Evolutionary conservation across 2,329 filamentous ascomycete species (phyloP).

Genomic region (Chalaropsis thielavioides): DNA sequence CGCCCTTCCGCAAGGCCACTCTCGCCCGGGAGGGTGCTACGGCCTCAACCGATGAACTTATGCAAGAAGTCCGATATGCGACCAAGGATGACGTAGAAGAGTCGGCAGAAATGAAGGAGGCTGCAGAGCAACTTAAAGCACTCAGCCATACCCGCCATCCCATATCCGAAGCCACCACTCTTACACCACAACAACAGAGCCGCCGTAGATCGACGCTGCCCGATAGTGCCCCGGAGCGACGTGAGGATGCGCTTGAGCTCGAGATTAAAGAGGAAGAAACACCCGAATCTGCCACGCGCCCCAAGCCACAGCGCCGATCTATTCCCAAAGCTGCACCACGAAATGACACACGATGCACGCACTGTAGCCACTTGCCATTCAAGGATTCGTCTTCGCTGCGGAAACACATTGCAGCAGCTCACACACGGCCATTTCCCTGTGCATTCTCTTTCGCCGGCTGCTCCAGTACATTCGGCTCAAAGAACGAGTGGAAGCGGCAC

Average conservation of each 20-base stretch:
- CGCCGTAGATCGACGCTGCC: conserved; percentile 25
- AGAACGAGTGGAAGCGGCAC: conserved; percentile 97
- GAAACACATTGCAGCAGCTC: conserved; percentile 53
- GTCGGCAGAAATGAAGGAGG: conserved; percentile 55
- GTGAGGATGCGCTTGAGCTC: conserved; percentile 26
- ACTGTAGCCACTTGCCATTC: conserved; percentile 50
- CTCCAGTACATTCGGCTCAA: conserved; percentile 68
- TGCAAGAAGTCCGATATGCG: conserved; percentile 14
- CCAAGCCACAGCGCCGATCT: conserved; percentile 31
- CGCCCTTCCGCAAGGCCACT: conserved; percentile 2
- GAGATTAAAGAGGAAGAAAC: conserved; percentile 24
- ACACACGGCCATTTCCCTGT: conserved; percentile 66
- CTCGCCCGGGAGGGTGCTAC: conserved; percentile 6
- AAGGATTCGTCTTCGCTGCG: conserved; percentile 51
- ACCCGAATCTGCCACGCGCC: conserved; percentile 23
- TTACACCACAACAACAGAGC: conserved; percentile 12
- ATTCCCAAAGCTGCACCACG: conserved; percentile 36
- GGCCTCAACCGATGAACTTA: conserved; percentile 3
- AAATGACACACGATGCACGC: conserved; percentile 45
- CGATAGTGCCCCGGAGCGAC: conserved; percentile 26
- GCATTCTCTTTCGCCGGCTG: conserved; percentile 78
- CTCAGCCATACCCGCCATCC: conserved; percentile 45
- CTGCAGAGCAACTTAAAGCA: conserved; percentile 51
- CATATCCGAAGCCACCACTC: conserved; percentile 30
- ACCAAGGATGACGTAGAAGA: conserved; percentile 35